Percentiles rank a stretch among this genome's conserved stretches.
Evolutionary conservation across 2,329 filamentous ascomycete species (phyloP).

Genomic region (Cyphellophora attinorum): DNA sequence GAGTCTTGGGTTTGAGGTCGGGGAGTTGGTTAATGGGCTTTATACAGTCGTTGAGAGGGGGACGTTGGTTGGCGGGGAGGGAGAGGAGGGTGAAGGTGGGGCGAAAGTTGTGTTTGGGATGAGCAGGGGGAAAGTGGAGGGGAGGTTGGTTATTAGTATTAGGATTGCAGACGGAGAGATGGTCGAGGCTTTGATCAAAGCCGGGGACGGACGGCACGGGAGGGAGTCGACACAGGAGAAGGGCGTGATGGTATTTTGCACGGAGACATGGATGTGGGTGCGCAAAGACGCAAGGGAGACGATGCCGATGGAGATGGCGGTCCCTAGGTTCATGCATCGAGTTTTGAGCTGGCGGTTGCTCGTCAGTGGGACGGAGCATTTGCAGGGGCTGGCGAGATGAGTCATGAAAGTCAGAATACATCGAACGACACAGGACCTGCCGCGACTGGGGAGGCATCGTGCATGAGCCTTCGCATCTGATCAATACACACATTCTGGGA

Average conservation of each 20-base stretch:
- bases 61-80: neutral
- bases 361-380: neutral
- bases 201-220: neutral
- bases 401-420: no score
- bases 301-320: constrained; percentile 5
- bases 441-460: no score
- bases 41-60: constrained; percentile 1
- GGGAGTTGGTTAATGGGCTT: constrained; percentile 1
- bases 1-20: neutral
- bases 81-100: neutral
- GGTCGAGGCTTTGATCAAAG: no score
- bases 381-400: neutral
- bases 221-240: neutral
- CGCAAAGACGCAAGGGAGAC: constrained; percentile 2
- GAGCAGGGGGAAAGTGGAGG: constrained; percentile 1
- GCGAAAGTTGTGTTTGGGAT: constrained; percentile 3
- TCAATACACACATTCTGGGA: no score
- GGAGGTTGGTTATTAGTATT: constrained; percentile 1
- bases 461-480: no score
- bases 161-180: neutral
- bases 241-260: neutral
- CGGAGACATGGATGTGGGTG: constrained; percentile 1
- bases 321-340: constrained; percentile 1
- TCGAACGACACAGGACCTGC: no score
- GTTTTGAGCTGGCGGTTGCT: constrained; percentile 1